Percentiles rank a stretch among this genome's conserved stretches.
phyloP scores from a whole-genome alignment of 2,329 filamentous ascomycete species.

The Rutstroemia sydowiana region DNA sequence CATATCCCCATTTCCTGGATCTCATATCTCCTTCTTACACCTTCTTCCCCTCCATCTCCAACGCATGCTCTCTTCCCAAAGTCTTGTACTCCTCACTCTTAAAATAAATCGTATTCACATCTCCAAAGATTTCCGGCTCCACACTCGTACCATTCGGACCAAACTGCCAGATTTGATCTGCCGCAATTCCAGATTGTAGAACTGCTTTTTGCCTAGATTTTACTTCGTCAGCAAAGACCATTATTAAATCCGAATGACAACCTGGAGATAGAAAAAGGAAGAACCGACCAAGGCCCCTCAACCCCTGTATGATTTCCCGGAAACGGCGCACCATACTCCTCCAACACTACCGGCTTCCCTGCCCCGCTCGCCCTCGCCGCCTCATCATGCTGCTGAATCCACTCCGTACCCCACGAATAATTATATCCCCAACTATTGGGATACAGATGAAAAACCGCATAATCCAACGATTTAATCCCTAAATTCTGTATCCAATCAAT shows the following conservation, averaged over 20 bases:
- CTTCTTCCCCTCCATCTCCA: conserved; percentile 19
- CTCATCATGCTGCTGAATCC: conserved; percentile 39
- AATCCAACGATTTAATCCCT: conserved; percentile 41
- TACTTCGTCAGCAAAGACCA: no score
- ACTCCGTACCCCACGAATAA: conserved; percentile 37
- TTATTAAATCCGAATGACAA: no score
- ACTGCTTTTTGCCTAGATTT: conserved; percentile 18
- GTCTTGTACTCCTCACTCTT: conserved; percentile 17
- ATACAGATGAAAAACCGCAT: conserved; percentile 47
- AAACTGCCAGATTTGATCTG: conserved; percentile 26
- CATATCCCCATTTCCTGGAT: no score
- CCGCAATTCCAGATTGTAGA: conserved; percentile 19
- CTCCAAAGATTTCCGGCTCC: conserved; percentile 11
- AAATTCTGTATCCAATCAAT: conserved; percentile 42
- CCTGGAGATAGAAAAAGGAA: not conserved
- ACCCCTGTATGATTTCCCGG: conserved; percentile 19
- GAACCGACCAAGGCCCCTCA: conserved; percentile 15
- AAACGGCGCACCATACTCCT: conserved; percentile 32
- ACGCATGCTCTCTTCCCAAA: conserved; percentile 20
- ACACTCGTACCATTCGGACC: conserved; percentile 18
- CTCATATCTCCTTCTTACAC: conserved; percentile 5
- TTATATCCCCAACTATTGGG: conserved; percentile 36
- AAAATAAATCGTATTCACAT: conserved; percentile 24
- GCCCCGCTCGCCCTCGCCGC: conserved; percentile 30
- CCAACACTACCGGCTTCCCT: conserved; percentile 35